Evolutionary conservation across 345 rosid species (phyloP), one percentile per base, ranked within the genome.

Genomic region (Eucalyptus pauciflora): DNA sequence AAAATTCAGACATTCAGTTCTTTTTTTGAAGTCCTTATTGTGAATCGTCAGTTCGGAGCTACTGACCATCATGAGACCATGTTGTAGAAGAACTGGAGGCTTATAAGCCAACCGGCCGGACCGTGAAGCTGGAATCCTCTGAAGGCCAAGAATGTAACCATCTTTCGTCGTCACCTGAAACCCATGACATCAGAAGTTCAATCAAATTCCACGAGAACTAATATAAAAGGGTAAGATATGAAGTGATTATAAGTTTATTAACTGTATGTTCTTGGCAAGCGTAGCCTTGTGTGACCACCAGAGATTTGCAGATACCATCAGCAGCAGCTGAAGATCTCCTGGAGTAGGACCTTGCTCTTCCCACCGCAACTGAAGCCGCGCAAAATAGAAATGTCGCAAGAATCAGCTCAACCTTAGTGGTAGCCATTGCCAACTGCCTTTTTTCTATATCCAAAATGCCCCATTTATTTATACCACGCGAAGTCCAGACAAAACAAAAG

Each of bases 41-140:
- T 20, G 24, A 7, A 60, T 43, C 52, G 3, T 27, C 15, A 49
- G 46, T 24, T 43, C 15, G 13, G 87, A 51, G 37, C 7, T 67
- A 86, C 93, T 87, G 79, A 93, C 94, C 92, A 88, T 71, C 86
- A 93, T 50, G 37, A 94, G 54, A 54, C 95, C 94, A 87, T 94
- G 96, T 31, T 94, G 96, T 13, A 94, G 86, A n/a, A 94, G 89
- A 89, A 94, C 94, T 8, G 96, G 95, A 33, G 94, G 92, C 87
- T 92, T 93, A 88, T 88, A 60, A 27, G 92, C 91, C 12, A n/a
- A 18, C 79, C 71, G 86, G 8, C 93, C 91, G 1, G 93, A 90
- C 49, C 46, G 86, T 20, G 56, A 71, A 13, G 48, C 89, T 5
- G 92, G 92, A 60, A 93, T 93, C 89, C 96, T 93, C 91, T 93